Percentiles rank a stretch among this genome's conserved stretches.
These are phyloP conservation scores for Blastobotrys malaysiensis DNA, from an alignment of 1,139 yeast genomes.

Conservation along the genomic window DNA sequence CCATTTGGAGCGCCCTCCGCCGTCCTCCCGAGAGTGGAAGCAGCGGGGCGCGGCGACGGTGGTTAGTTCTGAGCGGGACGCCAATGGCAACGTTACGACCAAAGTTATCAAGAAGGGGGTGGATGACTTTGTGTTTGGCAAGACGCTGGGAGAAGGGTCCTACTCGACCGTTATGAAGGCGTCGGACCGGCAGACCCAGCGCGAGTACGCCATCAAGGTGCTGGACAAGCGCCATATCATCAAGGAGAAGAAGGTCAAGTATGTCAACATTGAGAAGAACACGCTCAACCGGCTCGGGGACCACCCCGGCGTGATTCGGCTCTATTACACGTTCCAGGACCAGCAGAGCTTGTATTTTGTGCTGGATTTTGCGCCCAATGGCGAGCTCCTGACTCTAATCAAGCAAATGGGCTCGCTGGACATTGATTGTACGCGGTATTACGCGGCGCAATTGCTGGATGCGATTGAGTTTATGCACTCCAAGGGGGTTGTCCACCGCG, in stretches of 20 bases:
- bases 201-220: conserved; percentile 83
- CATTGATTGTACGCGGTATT: conserved; percentile 71
- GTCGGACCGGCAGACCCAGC: conserved; percentile 63
- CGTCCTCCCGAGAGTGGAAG: conserved; percentile 30
- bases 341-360: conserved; percentile 84
- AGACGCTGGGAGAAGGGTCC: conserved; percentile 90
- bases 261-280: conserved; percentile 92
- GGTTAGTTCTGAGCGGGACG: conserved; percentile 42
- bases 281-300: conserved; percentile 81
- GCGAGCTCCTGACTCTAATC: conserved; percentile 77
- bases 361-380: conserved; percentile 87
- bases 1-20: conserved; percentile 5
- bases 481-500: conserved; percentile 87
- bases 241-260: conserved; percentile 90
- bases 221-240: conserved; percentile 91
- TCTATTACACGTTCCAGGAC: conserved; percentile 93
- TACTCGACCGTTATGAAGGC: conserved; percentile 92
- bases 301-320: conserved; percentile 81
- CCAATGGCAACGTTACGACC: conserved; percentile 43
- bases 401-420: conserved; percentile 73
- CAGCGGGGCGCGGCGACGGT: conserved; percentile 50
- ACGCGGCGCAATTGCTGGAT: conserved; percentile 74
- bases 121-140: conserved; percentile 80
- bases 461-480: conserved; percentile 80
- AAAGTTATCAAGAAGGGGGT: conserved; percentile 51